Evolutionary conservation across 805 yeast genomes (phyloP), one percentile per base, ranked within the genome.

Genomic region (Suhomyces tanzawaensis): DNA sequence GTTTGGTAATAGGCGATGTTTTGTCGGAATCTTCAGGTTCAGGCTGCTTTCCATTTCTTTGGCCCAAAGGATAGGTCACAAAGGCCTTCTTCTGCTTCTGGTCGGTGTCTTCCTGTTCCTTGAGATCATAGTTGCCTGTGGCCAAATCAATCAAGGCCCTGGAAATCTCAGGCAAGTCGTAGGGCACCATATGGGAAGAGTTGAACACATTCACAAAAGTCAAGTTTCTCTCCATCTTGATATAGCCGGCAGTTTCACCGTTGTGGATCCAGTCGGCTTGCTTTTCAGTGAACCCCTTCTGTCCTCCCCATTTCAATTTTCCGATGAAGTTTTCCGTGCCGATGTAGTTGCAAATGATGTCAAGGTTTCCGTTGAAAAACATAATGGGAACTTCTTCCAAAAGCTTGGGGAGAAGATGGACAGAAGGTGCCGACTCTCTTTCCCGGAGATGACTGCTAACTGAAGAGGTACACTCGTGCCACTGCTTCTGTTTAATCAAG

Each of bases 121-220:
- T 44, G 13, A 43, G 51, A 27, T 59, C 60, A 33, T 41, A 58
- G 38, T 68, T 64, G 1, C 60, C 59, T 1, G 61, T 48, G 19
- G 71, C 50, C 16, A 76, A 43, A 51, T 87, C 89, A 28, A 89
- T 63, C 43, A 90, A 61, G 13, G 88, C 87, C 47, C 89, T 71
- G 6, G 90, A 76, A 19, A 76, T 71, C 32, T 72, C 77, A 1
- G 93, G 85, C 36, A 77, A 64, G 57, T 90, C 97, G 47, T 76
- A 82, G 1, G 98, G 95, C 18, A 89, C 93, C 98, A 93, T 91
- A 56, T 93, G 98, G 3, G 95, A 83, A 0, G 95, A 79, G 49
- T 86, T 77, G 56, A 63, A 76, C 2, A 91, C 77, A 40, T 79
- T 77, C 22, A 85, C 79, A 56, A 83, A 84, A 0, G 96, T 83